Conservation (phyloP, 2,329 filamentous ascomycete genomes). For the Pezicula carpinea region DNA sequence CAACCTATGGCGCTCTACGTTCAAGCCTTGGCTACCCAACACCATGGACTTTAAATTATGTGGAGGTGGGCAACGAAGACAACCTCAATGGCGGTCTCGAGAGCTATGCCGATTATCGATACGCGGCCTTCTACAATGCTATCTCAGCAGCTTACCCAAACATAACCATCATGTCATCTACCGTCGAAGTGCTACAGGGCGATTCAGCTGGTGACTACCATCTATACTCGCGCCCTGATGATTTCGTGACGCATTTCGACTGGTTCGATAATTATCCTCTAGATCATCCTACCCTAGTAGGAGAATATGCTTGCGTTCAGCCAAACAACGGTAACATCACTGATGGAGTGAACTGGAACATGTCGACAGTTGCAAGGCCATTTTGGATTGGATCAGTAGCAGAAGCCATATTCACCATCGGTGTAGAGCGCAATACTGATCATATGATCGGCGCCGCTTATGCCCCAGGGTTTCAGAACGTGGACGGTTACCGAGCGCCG, state of each 20-base stretch:
- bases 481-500: slow-evolving; percentile 5
- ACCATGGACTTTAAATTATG: slow-evolving; percentile 44
- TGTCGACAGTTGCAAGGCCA: background rate
- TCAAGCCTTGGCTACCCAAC: slow-evolving; percentile 43
- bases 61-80: slow-evolving; percentile 47
- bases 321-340: background rate
- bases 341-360: slow-evolving; percentile 1
- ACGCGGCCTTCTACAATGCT: slow-evolving; percentile 42
- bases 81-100: slow-evolving; percentile 36
- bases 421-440: slow-evolving; percentile 7
- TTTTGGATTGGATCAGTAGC: slow-evolving; percentile 8
- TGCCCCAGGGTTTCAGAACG: slow-evolving; percentile 8
- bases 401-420: slow-evolving; percentile 7
- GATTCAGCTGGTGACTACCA: slow-evolving; percentile 6
- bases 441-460: slow-evolving; percentile 5
- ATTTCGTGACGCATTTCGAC: slow-evolving; percentile 5
- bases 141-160: slow-evolving; percentile 34
- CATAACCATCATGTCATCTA: slow-evolving; percentile 37
- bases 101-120: slow-evolving; percentile 36
- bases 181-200: background rate
- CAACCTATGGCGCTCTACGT: slow-evolving; percentile 41
- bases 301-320: slow-evolving; percentile 8
- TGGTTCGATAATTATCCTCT: slow-evolving; percentile 7
- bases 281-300: slow-evolving; percentile 4
- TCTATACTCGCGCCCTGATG: slow-evolving; percentile 5